Evolutionary conservation across 345 rosid species (phyloP), one percentile per base, ranked within the genome.

Genomic region (Brassica nigra): DNA sequence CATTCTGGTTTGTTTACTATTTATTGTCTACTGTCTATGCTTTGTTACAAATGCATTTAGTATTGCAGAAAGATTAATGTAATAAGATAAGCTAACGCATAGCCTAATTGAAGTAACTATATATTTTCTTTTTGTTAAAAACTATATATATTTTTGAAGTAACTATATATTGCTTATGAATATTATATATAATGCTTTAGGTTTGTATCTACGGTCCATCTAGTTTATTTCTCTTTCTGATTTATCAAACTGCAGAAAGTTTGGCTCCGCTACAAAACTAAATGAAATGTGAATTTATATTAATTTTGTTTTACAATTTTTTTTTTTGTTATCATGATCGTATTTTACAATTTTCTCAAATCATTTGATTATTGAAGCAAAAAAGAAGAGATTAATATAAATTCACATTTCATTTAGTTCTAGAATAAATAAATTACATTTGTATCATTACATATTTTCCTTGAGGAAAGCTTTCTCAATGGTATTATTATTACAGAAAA

Each of bases 191-290:
- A 47, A 12, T 47, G 55, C 55, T 47, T 47, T 47, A 47, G 15
- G 55, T 14, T 47, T 47, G 6, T 47, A 14, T 47, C 55, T 4
- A 12, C 6, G 55, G 55, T 14, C 55, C 16, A 4, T 47, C 16
- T 4, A 47, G 54, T 47, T 52, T 18, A n/a, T n/a, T 14, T 52
- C 57, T n/a, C 57, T 52, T 52, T 52, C 57, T 52, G 57, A 52
- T 52, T 52, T 52, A 52, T n/a, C 57, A 52, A 52, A n/a, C 57
- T 52, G 57, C 57, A 52, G 57, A 52, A n/a, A n/a, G 57, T 52
- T 52, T n/a, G 7, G 57, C 20, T 52, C 8, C 20, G 18, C 18
- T 49, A 49, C 55, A 18, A 18, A 18, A 18, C 18, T 18, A 18
- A 18, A 18, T 18, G 18, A 18, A 18, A 18, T 18, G 18, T 18